Base-by-base conservation (phyloP, 106 monocot genomes). In the Dioscorea zingiberensis region DNA sequence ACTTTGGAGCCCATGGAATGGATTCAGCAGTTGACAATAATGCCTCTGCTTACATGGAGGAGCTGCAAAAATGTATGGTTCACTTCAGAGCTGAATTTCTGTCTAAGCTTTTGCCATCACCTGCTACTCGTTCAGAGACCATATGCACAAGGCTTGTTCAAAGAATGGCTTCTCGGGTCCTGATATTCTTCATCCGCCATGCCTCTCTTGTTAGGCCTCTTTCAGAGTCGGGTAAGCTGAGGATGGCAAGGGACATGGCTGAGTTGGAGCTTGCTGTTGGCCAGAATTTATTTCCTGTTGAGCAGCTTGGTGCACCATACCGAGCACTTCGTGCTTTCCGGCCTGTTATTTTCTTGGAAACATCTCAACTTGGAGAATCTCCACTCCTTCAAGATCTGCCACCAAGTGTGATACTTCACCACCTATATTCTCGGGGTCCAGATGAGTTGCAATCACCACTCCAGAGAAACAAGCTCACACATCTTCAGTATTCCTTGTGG, bases 221-320 rank as follows among this genome's bases (percentile, higher is more conserved):
- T 8, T 98, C 97, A 1, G 97, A 98, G 59, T 68, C 91, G 0
- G 95, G 95, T 21, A 97, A 92, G 76, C 80, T 97, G 47, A 83
- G 97, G 67, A 72, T 98, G 83, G 92, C 97, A 14, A 83, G 97
- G 73, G 97, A 98, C 68, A 92, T 98, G 92, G 97, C 97, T 11
- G 97, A 98, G 71, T 77, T 98, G 23, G 97, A 98, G 74, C 77
- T 92, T 2, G 85, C 92, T 7, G 81, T 98, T 38, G 87, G 94
- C 21, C 97, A 92, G 65, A 88, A 92, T 62, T 70, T 98, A 61
- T 92, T 92, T 29, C 92, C 92, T 53, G 88, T 92, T 14, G 97
- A 92, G 77, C 97, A 98, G 80, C 88, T 92, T 0, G 97, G 97
- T 18, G 73, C 81, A 47, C 92, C 97, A 45, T 92, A 97, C 54